Conservation (phyloP, 1,139 yeast species). For the Geotrichum reessii region DNA sequence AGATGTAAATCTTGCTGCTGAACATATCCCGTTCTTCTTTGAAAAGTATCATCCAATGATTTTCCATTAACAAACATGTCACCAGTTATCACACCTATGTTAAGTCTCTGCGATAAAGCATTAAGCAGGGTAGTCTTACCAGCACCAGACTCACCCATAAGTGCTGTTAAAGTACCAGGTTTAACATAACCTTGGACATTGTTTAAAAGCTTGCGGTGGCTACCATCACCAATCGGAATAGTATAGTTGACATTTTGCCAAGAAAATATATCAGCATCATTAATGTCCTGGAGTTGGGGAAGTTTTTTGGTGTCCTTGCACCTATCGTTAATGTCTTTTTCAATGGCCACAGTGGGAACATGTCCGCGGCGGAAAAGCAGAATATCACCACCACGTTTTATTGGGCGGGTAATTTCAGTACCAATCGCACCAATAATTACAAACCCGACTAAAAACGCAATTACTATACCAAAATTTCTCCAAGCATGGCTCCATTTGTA, state of each 20-base stretch:
- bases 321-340: constrained; percentile 41
- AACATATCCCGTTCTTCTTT: constrained; percentile 56
- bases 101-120: constrained; percentile 51
- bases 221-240: constrained; percentile 45
- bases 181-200: constrained; percentile 57
- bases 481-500: constrained; percentile 37
- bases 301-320: constrained; percentile 37
- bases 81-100: constrained; percentile 54
- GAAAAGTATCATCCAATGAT: constrained; percentile 46
- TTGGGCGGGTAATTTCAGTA: constrained; percentile 37
- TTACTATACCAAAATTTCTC: constrained; percentile 38
- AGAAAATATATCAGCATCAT: constrained; percentile 39
- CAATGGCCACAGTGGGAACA: constrained; percentile 42
- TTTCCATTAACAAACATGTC: constrained; percentile 56
- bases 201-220: constrained; percentile 43
- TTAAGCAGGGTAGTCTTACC: constrained; percentile 59
- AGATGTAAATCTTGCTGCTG: constrained; percentile 60
- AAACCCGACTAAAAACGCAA: constrained; percentile 37
- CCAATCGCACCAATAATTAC: constrained; percentile 33
- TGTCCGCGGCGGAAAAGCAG: constrained; percentile 42
- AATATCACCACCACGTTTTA: constrained; percentile 39
- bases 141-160: constrained; percentile 65
- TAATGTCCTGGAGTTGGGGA: constrained; percentile 26
- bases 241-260: constrained; percentile 45
- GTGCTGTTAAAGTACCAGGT: constrained; percentile 55